Percentiles rank a stretch among this genome's conserved stretches.
Evolutionary conservation across 2,329 filamentous ascomycete species (phyloP).

Genomic region (Colletotrichum destructivum): DNA sequence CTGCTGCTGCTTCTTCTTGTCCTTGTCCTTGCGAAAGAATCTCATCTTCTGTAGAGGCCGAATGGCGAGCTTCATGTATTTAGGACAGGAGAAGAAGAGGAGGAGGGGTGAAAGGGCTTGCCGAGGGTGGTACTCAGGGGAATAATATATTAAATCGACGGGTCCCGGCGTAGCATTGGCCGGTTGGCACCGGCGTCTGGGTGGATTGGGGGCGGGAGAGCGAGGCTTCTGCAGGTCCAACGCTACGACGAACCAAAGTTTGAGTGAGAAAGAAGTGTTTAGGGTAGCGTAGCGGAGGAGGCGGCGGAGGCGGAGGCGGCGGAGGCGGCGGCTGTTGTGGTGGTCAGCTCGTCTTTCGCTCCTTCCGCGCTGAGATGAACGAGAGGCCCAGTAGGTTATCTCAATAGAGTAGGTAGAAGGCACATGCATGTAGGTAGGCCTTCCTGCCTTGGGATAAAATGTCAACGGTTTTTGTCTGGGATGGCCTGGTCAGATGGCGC

Average conservation of each 20-base stretch:
- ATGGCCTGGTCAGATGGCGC: conserved; percentile 20
- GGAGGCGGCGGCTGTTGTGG: not conserved
- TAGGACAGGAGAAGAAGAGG: not conserved
- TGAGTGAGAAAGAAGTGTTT: conserved; percentile 12
- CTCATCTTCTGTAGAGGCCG: conserved; percentile 41
- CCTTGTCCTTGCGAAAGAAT: conserved; percentile 42
- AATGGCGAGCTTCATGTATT: conserved; percentile 40
- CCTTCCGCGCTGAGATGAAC: conserved; percentile 5
- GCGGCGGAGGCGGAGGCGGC: too few relatives aligned
- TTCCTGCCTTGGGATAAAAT: conserved; percentile 24
- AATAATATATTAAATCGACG: conserved; percentile 40
- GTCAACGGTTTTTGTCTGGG: conserved; percentile 36
- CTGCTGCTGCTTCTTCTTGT: conserved; percentile 43
- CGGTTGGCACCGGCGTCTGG: conserved; percentile 32
- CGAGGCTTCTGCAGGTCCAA: conserved; percentile 38
- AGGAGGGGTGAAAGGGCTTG: conserved; percentile 4
- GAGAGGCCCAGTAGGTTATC: conserved; percentile 6
- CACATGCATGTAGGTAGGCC: not conserved
- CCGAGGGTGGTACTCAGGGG: conserved; percentile 31
- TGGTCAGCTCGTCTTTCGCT: conserved; percentile 15
- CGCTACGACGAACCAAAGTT: conserved; percentile 31
- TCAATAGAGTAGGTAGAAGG: conserved; percentile 8
- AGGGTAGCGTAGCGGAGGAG: not conserved
- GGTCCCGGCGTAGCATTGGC: conserved; percentile 34
- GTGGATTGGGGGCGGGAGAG: conserved; percentile 26